Evolutionary conservation across 768 basidiomycete species (phyloP), one percentile per base, ranked within the genome.

Genomic region (Russula dissimulans): DNA sequence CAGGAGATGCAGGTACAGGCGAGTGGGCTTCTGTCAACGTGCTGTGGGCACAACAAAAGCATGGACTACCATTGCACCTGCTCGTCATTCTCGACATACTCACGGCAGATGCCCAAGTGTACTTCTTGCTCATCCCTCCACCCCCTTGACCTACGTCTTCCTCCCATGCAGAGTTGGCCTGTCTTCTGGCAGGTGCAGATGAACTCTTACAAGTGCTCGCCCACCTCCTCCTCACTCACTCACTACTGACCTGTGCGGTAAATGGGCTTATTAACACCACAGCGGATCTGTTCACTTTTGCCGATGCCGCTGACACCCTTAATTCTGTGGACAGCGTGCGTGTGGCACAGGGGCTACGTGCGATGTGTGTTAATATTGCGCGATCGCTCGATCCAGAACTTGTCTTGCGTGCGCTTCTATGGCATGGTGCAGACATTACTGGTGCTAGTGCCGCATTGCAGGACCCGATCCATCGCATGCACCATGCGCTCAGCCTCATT

Each of bases 41-140:
- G 1, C 78, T 84, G 52, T 87, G 87, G 86, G 74, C 77, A 5
- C 83, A 85, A 63, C 74, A 78, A 3, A 73, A 74, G 5, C 81
- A 83, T 60, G 84, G 84, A 17, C 71, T 88, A 46, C 66, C 82
- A 14, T 76, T 79, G 11, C 81, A 81, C 22, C 75, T 89, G 3
- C 76, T 82, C 39, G 79, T 84, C 44, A 65, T 81, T 52, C 73
- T 84, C 53, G 64, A 71, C 14, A 77, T 76, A 17, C 71, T 87
- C 44, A 70, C 76, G 18, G 73, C 76, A 15, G 85, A 87, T 61
- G 72, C 89, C 39, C 78, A 76, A 55, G 69, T 68, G 1, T 75
- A 83, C 58, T 89, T 87, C 68, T 71, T 71, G 14, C 61, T 83
- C 34, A 65, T 68, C 4, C 69, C 73, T 3, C 71, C 71, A 6